These are phyloP conservation scores for Chlorencoelia australis DNA, from an alignment of 2,329 filamentous ascomycete species.

Conservation along the genomic window DNA sequence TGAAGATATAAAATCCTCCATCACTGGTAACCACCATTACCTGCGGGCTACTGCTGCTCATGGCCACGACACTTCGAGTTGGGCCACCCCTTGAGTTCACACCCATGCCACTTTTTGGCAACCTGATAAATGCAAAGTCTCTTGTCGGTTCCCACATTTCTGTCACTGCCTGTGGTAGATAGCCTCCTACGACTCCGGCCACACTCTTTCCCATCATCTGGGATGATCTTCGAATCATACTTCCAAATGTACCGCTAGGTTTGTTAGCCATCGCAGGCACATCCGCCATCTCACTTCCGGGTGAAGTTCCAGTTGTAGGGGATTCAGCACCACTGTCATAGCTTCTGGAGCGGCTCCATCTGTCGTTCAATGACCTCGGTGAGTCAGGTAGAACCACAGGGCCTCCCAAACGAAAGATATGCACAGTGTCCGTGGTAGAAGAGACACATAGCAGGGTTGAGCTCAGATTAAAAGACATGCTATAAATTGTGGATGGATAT, in stretches of 20 bases:
- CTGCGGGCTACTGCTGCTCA: constrained; percentile 89
- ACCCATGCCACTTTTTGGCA: constrained; percentile 51
- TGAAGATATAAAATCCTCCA: constrained; percentile 89
- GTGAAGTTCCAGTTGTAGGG: constrained; percentile 25
- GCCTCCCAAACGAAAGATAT: constrained; percentile 75
- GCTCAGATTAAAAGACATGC: constrained; percentile 96
- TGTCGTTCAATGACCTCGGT: constrained; percentile 19
- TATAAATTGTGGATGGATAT: constrained; percentile 91
- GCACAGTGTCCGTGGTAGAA: constrained; percentile 90
- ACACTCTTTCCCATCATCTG: constrained; percentile 87
- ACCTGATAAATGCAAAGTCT: constrained; percentile 94
- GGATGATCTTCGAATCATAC: constrained; percentile 85
- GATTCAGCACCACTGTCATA: constrained; percentile 48
- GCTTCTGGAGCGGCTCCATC: constrained; percentile 31
- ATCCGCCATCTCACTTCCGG: constrained; percentile 23
- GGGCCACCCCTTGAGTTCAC: constrained; percentile 36
- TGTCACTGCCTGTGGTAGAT: constrained; percentile 84
- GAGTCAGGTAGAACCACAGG: constrained; percentile 31
- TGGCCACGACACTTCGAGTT: constrained; percentile 85
- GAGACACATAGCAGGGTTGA: constrained; percentile 92
- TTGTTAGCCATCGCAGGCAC: constrained; percentile 31
- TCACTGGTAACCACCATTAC: constrained; percentile 98
- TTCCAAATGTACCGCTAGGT: constrained; percentile 72
- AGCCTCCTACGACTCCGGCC: constrained; percentile 80
- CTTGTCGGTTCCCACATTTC: constrained; percentile 96